phyloP scores from a whole-genome alignment of 2,329 filamentous ascomycete species.

The Alternaria brassicae region DNA sequence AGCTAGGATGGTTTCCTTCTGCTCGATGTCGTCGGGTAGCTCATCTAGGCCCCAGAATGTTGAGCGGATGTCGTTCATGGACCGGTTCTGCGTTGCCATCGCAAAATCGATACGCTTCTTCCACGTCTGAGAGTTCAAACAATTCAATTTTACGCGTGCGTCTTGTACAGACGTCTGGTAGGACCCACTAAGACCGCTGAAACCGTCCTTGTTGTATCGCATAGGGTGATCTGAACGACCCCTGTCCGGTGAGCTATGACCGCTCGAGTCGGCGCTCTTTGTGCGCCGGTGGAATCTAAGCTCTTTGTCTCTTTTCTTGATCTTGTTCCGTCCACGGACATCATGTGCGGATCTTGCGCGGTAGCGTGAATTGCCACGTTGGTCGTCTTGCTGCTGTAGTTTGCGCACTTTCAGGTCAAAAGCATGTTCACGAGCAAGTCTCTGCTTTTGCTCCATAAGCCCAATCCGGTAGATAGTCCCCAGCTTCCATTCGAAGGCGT shows the following conservation, averaged over 20 bases:
- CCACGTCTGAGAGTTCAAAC: constrained; percentile 89
- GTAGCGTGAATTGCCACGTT: constrained; percentile 57
- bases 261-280: constrained; percentile 47
- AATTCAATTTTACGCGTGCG: constrained; percentile 76
- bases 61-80: constrained; percentile 79
- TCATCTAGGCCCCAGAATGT: constrained; percentile 85
- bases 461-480: constrained; percentile 93
- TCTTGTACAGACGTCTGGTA: constrained; percentile 77
- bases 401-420: constrained; percentile 88
- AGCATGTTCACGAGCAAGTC: constrained; percentile 87
- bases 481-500: constrained; percentile 96
- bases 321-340: constrained; percentile 47
- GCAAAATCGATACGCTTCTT: constrained; percentile 85
- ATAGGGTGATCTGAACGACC: constrained; percentile 56
- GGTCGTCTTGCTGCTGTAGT: constrained; percentile 69
- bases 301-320: constrained; percentile 43
- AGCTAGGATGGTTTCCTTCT: constrained; percentile 83
- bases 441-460: constrained; percentile 85
- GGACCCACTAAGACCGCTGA: constrained; percentile 72
- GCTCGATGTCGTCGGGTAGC: constrained; percentile 79
- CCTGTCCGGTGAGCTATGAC: constrained; percentile 34
- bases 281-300: constrained; percentile 49
- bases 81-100: constrained; percentile 70
- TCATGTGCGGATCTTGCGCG: constrained; percentile 62
- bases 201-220: constrained; percentile 81